phyloP scores from a whole-genome alignment of 106 monocot species.

The Dactylorhiza incarnata region DNA sequence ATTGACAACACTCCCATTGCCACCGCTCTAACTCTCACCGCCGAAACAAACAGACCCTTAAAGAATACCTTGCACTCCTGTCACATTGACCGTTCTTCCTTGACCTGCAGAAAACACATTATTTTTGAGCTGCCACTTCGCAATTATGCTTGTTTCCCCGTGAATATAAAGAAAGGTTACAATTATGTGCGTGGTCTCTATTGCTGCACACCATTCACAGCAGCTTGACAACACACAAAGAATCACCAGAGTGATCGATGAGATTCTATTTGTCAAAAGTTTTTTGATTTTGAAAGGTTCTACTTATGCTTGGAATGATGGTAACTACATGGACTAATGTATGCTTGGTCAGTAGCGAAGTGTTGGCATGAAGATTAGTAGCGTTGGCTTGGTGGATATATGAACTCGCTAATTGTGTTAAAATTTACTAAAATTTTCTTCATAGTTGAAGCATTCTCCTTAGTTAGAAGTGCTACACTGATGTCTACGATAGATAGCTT shows the following conservation, averaged over 20 bases:
- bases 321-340: not conserved
- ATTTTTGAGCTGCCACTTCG: not conserved
- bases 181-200: not conserved
- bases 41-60: too few relatives aligned
- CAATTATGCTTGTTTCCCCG: not conserved
- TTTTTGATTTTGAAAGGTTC: not conserved
- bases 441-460: not conserved
- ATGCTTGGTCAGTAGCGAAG: not conserved
- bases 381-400: not conserved
- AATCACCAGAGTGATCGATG: not conserved
- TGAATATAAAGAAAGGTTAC: not conserved
- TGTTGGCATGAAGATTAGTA: not conserved
- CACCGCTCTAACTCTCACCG: too few relatives aligned
- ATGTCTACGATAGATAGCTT: not conserved
- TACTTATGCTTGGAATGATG: not conserved
- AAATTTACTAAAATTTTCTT: not conserved
- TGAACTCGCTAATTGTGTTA: not conserved
- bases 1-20: too few relatives aligned
- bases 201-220: not conserved
- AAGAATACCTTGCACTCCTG: too few relatives aligned
- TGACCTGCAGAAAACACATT: not conserved
- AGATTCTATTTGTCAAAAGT: not conserved
- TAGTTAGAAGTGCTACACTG: not conserved
- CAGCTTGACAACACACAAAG: not conserved
- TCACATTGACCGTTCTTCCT: too few relatives aligned